These are phyloP conservation scores for Chytriomyces sp. DNA, from an alignment of 192 early-diverging fungal genomes.

Conservation along the genomic window DNA sequence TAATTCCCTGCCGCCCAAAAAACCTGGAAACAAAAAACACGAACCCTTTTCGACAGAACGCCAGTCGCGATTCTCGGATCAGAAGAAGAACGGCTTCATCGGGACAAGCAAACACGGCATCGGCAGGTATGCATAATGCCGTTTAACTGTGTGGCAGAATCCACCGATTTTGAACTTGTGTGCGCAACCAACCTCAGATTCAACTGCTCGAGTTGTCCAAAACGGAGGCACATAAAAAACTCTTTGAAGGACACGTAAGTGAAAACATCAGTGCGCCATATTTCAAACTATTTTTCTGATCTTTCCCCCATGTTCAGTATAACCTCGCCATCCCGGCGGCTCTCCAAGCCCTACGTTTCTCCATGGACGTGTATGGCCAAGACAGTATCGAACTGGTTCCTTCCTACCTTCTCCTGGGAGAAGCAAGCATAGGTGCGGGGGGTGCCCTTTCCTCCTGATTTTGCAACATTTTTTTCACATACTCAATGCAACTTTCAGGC, in stretches of 20 bases:
- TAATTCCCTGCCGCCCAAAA: too few species aligned
- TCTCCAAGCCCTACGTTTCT: slow-evolving; percentile 61
- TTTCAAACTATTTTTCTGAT: slow-evolving; percentile 28
- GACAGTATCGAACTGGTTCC: slow-evolving; percentile 61
- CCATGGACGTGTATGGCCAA: slow-evolving; percentile 59
- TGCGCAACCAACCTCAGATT: slow-evolving; percentile 15
- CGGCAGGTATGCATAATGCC: slow-evolving; percentile 36
- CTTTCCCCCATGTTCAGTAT: slow-evolving; percentile 36
- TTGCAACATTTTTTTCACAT: not conserved
- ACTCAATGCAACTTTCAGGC: slow-evolving; percentile 28
- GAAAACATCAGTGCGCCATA: slow-evolving; percentile 4
- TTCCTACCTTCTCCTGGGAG: slow-evolving; percentile 61
- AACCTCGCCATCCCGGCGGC: slow-evolving; percentile 66
- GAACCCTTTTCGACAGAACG: slow-evolving; percentile 39
- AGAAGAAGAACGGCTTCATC: slow-evolving; percentile 58
- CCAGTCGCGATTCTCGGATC: slow-evolving; percentile 59
- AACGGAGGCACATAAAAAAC: slow-evolving; percentile 62
- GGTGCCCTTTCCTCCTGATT: not conserved
- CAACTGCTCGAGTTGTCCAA: slow-evolving; percentile 57
- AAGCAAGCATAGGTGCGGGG: slow-evolving; percentile 59
- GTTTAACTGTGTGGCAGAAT: not conserved
- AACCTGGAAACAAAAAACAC: too few species aligned
- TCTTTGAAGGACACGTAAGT: slow-evolving; percentile 60
- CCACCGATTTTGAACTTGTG: not conserved
- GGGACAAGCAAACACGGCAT: slow-evolving; percentile 47